Evolutionary conservation across 2,329 filamentous ascomycete genomes (phyloP), one percentile per base, ranked within the genome.

Genomic region (Zalaria sp.): DNA sequence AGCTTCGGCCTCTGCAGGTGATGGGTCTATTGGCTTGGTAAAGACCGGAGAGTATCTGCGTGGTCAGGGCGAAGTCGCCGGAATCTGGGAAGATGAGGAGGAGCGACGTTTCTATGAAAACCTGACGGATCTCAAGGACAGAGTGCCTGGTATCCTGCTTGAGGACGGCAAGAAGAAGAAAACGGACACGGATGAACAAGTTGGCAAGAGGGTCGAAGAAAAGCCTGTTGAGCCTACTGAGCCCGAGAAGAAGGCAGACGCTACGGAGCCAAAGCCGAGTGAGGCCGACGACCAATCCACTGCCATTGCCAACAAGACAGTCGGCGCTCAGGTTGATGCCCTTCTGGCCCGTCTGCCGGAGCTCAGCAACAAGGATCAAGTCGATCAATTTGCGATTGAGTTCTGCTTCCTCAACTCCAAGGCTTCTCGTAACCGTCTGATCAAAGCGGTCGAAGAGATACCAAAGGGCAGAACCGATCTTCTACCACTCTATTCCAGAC

Each of bases 381-480:
- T 95, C 42, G 91, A 98, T 56, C 81, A 95, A 58, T 79, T 84
- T 37, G 91, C 93, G 5, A 82, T 95, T 47, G 89, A 96, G 55
- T 98, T 98, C 57, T 96, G 91, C 64, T 98, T 95, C 55, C 70
- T 98, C 45, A 98, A 98, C 59, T 98, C 91, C 1, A 98, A 98
- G 57, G 91, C 91, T 6, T 98, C 93, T 0, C 79, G 93, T 28
- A 98, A 98, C 59, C 77, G 91, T 38, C 73, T 98, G 2, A 73
- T 96, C 57, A 96, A 95, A 61, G 84, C 87, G 27, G 68, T 98
- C 37, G 89, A 93, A 37, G 91, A 98, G 50, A 81, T 96, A 9
- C 91, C 91, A 3, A 96, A 94, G 60, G 89, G 89, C 18, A 82
- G 91, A 32, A 83, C 84, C 41, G 91, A 98, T 61, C 71, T 98